Evolutionary conservation across 1,284 basidiomycete genomes (phyloP), one percentile per base, ranked within the genome.

Genomic region (Sporisorium exsertum): DNA sequence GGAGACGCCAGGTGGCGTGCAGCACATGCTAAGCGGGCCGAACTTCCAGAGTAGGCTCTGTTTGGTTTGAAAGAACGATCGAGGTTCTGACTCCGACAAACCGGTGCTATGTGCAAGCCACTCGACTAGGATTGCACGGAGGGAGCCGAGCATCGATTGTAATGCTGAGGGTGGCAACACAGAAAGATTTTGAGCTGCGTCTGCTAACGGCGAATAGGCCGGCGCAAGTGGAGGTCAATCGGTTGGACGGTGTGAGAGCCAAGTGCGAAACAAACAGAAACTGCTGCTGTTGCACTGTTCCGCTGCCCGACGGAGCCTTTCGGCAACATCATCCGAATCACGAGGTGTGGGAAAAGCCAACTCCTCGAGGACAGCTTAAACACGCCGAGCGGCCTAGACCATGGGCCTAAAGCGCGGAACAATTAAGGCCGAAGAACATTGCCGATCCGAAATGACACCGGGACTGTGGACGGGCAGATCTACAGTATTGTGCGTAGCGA

Each of bases 151-250:
- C n/a, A 50, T 20, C 29, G 29, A 32, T 10, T 32, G 37, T 18
- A 4, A 40, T 27, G 49, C 32, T 27, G 49, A 50, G 49, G 49
- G 49, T 32, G 49, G 49, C 49, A 33, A 50, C 9, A n/a, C 49
- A n/a, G n/a, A n/a, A n/a, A n/a, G 7, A 12, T 18, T 18, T 18
- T 5, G 18, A 18, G 16, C n/a, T 5, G 37, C n/a, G 16, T 40
- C 37, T 18, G 16, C 37, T n/a, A 18, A 40, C 37, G 18, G 18
- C 37, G 37, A 40, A 40, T n/a, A n/a, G 18, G 16, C 40, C n/a
- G 40, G 40, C 37, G 16, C 37, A 40, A 40, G 37, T 40, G 37
- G 37, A 40, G 37, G 37, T 16, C 37, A 3, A 35, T 9, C 13
- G 35, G 3, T 15, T 9, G 35, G 35, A 35, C 35, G 35, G 13